Conservation (phyloP, 2,329 filamentous ascomycete genomes). For the Aphanocladium album region DNA sequence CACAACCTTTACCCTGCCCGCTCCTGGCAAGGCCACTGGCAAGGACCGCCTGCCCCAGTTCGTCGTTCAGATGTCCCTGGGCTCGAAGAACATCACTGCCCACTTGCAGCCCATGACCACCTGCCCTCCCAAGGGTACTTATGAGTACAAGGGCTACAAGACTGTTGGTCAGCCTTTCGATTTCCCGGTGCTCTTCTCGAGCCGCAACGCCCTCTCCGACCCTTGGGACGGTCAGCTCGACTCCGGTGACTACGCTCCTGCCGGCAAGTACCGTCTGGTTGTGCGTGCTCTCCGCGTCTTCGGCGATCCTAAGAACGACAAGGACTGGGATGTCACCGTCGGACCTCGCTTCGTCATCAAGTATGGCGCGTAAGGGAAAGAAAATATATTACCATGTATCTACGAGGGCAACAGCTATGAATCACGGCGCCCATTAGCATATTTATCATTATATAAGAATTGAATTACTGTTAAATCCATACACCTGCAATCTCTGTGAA, state of each 20-base stretch:
- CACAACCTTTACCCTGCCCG: slow-evolving; percentile 38
- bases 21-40: slow-evolving; percentile 30
- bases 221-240: slow-evolving; percentile 44
- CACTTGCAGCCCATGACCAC: slow-evolving; percentile 38
- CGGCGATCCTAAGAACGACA: slow-evolving; percentile 38
- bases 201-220: slow-evolving; percentile 21
- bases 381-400: neutral
- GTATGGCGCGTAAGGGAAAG: slow-evolving; percentile 26
- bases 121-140: slow-evolving; percentile 23
- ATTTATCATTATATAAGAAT: neutral
- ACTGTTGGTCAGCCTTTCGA: slow-evolving; percentile 38
- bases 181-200: slow-evolving; percentile 34
- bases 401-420: neutral
- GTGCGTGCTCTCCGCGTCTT: slow-evolving; percentile 47
- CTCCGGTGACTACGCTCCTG: slow-evolving; percentile 42
- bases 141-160: slow-evolving; percentile 32
- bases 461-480: neutral
- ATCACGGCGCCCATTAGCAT: too few species aligned
- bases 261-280: slow-evolving; percentile 45
- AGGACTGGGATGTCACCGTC: slow-evolving; percentile 43
- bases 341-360: slow-evolving; percentile 39
- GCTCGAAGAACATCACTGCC: slow-evolving; percentile 38
- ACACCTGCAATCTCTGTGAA: too few species aligned
- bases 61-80: slow-evolving; percentile 39
- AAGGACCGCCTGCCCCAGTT: slow-evolving; percentile 33